These are phyloP conservation scores for Ephemerocybe angulata DNA, from an alignment of 768 basidiomycete genomes.

Conservation along the genomic window DNA sequence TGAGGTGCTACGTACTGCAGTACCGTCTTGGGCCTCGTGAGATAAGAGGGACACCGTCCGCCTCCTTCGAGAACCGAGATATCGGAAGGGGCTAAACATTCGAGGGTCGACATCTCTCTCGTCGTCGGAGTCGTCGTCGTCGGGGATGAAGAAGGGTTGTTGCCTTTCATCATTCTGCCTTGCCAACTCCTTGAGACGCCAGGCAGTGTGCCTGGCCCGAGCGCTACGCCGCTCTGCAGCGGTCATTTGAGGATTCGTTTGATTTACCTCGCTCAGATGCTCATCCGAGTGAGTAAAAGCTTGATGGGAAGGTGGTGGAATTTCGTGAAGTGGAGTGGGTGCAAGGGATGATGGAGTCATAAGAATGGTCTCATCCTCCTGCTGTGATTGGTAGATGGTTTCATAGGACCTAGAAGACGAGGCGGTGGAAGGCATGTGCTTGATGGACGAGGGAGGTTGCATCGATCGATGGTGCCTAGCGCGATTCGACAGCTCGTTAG, in stretches of 20 bases:
- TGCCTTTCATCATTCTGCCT: neutral
- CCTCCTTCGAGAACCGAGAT: conserved; percentile 53
- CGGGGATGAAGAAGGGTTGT: neutral
- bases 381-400: neutral
- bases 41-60: conserved; percentile 72
- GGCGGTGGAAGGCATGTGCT: conserved; percentile 19
- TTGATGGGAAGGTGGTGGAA: conserved; percentile 37
- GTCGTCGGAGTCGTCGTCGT: neutral
- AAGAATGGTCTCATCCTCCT: conserved; percentile 46
- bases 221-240: neutral
- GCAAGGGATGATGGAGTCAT: conserved; percentile 66
- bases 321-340: conserved; percentile 31
- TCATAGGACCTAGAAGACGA: conserved; percentile 27
- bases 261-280: neutral
- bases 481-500: neutral
- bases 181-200: neutral
- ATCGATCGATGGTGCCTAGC: neutral
- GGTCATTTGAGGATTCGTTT: neutral
- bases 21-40: conserved; percentile 75
- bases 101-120: conserved; percentile 31
- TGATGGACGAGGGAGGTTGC: neutral
- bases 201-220: conserved; percentile 1
- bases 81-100: conserved; percentile 61
- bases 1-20: conserved; percentile 53
- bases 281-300: conserved; percentile 35